Evolutionary conservation across 2,329 filamentous ascomycete genomes (phyloP).

Genomic region (Pseudohalonectria lignicola): DNA sequence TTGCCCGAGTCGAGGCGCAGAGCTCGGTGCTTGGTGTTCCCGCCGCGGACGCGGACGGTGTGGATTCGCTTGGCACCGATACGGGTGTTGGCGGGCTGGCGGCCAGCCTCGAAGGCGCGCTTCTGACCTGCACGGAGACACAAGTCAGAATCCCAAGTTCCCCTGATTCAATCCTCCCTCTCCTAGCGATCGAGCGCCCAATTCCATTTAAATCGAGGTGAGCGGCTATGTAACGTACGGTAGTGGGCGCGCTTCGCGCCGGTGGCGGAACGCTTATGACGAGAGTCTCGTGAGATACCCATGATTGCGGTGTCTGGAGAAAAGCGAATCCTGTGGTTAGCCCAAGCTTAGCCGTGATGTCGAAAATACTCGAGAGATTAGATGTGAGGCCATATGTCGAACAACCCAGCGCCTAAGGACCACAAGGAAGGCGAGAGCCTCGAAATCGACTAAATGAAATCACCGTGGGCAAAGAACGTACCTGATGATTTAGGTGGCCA

Average conservation of each 20-base stretch:
- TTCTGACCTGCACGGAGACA: slow-evolving; percentile 72
- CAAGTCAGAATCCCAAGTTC: too few species aligned
- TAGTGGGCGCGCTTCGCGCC: slow-evolving; percentile 96
- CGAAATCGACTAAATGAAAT: neutral
- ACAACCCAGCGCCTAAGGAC: neutral
- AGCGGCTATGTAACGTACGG: too few species aligned
- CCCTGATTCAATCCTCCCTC: too few species aligned
- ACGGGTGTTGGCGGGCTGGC: slow-evolving; percentile 98
- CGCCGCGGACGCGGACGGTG: slow-evolving; percentile 41
- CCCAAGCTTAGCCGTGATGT: neutral
- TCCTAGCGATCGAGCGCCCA: too few species aligned
- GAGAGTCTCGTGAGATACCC: slow-evolving; percentile 99
- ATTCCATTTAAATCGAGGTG: too few species aligned
- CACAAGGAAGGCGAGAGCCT: neutral
- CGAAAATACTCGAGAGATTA: neutral
- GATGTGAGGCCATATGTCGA: neutral
- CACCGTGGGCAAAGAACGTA: neutral
- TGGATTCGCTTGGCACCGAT: slow-evolving; percentile 58
- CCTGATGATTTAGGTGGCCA: slow-evolving; percentile 3
- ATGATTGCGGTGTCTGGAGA: slow-evolving; percentile 66
- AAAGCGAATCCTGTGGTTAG: neutral
- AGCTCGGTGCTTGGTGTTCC: slow-evolving; percentile 99
- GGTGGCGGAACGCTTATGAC: slow-evolving; percentile 99
- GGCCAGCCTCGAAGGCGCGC: slow-evolving; percentile 98
- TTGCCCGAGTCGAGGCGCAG: slow-evolving; percentile 98